These are phyloP conservation scores for Pyricularia sp. DNA, from an alignment of 2,329 filamentous ascomycete genomes.

Conservation along the genomic window DNA sequence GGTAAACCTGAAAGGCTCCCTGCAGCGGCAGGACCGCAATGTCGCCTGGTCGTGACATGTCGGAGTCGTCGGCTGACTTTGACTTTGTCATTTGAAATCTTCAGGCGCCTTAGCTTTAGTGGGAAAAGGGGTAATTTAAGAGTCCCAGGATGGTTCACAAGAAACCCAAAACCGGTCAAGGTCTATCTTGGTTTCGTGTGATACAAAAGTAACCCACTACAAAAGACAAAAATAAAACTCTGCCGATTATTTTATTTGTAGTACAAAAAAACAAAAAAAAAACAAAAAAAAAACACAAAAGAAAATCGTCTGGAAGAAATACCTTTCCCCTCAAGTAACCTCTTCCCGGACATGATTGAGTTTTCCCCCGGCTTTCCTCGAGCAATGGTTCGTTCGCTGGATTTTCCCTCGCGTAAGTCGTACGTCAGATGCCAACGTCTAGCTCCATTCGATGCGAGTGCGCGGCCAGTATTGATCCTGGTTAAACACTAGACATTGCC, in stretches of 20 bases:
- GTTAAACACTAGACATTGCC: not conserved
- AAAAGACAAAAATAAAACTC: too few species aligned
- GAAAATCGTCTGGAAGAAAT: too few species aligned
- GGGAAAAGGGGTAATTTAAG: not conserved
- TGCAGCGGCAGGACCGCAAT: constrained; percentile 32
- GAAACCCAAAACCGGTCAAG: too few species aligned
- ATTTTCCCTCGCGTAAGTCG: not conserved
- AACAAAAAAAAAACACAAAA: too few species aligned
- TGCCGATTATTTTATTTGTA: too few species aligned
- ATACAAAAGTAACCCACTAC: too few species aligned
- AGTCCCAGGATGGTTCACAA: not conserved
- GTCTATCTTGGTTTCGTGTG: too few species aligned
- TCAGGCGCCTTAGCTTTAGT: not conserved
- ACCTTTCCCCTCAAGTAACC: not conserved
- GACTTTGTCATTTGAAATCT: not conserved
- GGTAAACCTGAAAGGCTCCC: constrained; percentile 54
- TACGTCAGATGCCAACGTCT: not conserved
- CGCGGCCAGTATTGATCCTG: not conserved
- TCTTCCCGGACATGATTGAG: too few species aligned
- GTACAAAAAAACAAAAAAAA: too few species aligned
- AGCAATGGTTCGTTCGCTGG: not conserved
- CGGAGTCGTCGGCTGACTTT: not conserved
- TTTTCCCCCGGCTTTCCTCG: not conserved
- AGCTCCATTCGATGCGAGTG: not conserved
- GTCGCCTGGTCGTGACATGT: not conserved